phyloP scores from a whole-genome alignment of 2,329 filamentous ascomycete species.

The Talaromyces sp. region DNA sequence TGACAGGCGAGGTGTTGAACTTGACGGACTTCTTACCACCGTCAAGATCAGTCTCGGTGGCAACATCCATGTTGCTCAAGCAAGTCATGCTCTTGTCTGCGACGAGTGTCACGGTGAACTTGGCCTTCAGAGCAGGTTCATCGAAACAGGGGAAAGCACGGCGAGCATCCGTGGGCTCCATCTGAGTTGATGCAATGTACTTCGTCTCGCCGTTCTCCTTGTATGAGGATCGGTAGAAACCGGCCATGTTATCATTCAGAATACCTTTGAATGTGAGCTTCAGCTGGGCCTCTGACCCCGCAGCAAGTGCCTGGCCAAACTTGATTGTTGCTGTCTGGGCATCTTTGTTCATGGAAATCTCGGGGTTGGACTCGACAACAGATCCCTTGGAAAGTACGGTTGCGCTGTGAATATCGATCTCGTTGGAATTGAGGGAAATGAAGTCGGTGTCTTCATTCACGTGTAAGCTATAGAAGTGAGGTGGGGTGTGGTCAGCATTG shows the following conservation, averaged over 20 bases:
- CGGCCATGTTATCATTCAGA: conserved; percentile 93
- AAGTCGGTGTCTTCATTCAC: conserved; percentile 81
- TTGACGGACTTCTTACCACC: conserved; percentile 79
- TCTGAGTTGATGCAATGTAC: conserved; percentile 87
- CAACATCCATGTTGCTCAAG: conserved; percentile 95
- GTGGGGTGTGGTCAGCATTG: conserved; percentile 12
- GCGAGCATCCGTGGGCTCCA: conserved; percentile 93
- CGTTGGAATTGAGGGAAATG: conserved; percentile 83
- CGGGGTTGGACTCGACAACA: conserved; percentile 63
- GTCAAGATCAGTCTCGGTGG: conserved; percentile 73
- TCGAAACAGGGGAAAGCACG: conserved; percentile 96
- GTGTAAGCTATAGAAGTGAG: conserved; percentile 60
- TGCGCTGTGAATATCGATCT: conserved; percentile 78
- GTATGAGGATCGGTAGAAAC: conserved; percentile 95
- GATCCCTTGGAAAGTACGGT: conserved; percentile 64
- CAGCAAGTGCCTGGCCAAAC: conserved; percentile 72
- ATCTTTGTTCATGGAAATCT: conserved; percentile 73
- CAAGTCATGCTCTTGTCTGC: conserved; percentile 90
- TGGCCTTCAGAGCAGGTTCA: conserved; percentile 89
- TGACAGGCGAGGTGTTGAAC: conserved; percentile 88
- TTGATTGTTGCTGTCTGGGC: conserved; percentile 80
- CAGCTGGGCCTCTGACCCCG: conserved; percentile 76
- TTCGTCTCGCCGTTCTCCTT: conserved; percentile 80
- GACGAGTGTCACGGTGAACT: conserved; percentile 87
- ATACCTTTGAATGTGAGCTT: conserved; percentile 76